Base-by-base conservation (phyloP, 495 filamentous ascomycete species). In the Aspergillus haitiensis region DNA sequence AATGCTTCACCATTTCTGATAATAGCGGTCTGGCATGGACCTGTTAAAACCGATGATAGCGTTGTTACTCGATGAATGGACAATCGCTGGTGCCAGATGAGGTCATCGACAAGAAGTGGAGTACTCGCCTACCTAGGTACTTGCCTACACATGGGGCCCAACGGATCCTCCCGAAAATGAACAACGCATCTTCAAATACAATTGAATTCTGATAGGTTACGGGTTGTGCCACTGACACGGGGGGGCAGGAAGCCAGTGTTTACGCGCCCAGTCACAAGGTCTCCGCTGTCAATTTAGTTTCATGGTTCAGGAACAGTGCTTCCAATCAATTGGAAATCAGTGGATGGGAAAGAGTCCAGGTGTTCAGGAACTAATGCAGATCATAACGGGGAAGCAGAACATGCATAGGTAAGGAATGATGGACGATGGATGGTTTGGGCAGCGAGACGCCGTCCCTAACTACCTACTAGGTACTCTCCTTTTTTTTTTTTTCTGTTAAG, bases 341-440 rank as follows among this genome's bases (percentile, higher is more conserved):
- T 54, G 58, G 58, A 11, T 12, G 11, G 21, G 18, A 53, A 35
- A 27, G 7, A 40, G 21, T 18, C 50, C 58, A 60, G 33, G 58
- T 54, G 21, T 12, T 49, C 57, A 59, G 58, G 58, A 54, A 54
- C 50, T 48, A 49, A 46, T 12, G 58, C 54, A 60, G 50, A 49
- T 54, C 58, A 60, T 60, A 45, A 54, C 57, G 37, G 50, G 5
- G 50, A 35, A 50, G 48, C 15, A 42, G 50, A 48, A 44, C 50
- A 49, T 60, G 58, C 58, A 60, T 60, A 27, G 21, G 21, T 27
- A 27, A 27, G 1, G 21, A 27, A 27, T 27, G 21, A 27, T 27
- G 21, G 21, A 27, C 3, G 39, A 51, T 32, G 16, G 33, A 27
- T 40, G 58, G 42, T 18, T 60, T 33, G 42, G 49, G 34, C 40